phyloP scores from a whole-genome alignment of 2,329 filamentous ascomycete species.

The Hymenoscyphus linearis region DNA sequence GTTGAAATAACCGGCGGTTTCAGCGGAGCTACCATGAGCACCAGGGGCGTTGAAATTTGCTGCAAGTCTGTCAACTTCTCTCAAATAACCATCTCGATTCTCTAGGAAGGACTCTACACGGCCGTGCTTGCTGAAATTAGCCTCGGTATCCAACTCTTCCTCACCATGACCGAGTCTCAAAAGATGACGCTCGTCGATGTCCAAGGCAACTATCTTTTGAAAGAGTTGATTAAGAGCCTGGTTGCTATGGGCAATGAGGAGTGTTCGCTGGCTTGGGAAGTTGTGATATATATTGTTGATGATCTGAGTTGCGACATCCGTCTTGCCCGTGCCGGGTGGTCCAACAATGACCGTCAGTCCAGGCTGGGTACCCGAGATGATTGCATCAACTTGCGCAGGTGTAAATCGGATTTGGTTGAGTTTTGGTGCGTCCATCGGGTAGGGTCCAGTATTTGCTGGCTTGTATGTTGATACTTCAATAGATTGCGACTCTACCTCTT shows the following conservation, averaged over 20 bases:
- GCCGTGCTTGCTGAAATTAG: constrained; percentile 88
- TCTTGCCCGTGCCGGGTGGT: constrained; percentile 95
- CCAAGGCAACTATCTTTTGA: constrained; percentile 92
- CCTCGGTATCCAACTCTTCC: constrained; percentile 82
- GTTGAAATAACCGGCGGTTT: constrained; percentile 96
- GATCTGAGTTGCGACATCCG: constrained; percentile 97
- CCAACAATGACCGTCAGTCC: constrained; percentile 92
- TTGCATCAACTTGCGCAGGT: constrained; percentile 83
- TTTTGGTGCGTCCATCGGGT: constrained; percentile 77
- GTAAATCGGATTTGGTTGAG: constrained; percentile 85
- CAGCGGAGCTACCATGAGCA: constrained; percentile 92
- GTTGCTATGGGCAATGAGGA: constrained; percentile 94
- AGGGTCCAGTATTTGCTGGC: constrained; percentile 82
- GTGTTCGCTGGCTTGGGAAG: constrained; percentile 84
- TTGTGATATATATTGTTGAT: constrained; percentile 99
- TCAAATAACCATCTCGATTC: constrained; percentile 71
- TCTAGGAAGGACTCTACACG: constrained; percentile 93
- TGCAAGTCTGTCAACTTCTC: constrained; percentile 82
- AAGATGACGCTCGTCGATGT: constrained; percentile 93
- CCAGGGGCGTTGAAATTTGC: constrained; percentile 80
- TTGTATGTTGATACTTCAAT: constrained; percentile 86
- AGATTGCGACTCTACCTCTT: constrained; percentile 54
- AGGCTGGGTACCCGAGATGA: constrained; percentile 88
- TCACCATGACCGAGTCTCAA: constrained; percentile 91
- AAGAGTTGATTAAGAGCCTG: constrained; percentile 97